Conservation (phyloP, 495 filamentous ascomycete genomes). For the Evansstolkia leycettana region DNA sequence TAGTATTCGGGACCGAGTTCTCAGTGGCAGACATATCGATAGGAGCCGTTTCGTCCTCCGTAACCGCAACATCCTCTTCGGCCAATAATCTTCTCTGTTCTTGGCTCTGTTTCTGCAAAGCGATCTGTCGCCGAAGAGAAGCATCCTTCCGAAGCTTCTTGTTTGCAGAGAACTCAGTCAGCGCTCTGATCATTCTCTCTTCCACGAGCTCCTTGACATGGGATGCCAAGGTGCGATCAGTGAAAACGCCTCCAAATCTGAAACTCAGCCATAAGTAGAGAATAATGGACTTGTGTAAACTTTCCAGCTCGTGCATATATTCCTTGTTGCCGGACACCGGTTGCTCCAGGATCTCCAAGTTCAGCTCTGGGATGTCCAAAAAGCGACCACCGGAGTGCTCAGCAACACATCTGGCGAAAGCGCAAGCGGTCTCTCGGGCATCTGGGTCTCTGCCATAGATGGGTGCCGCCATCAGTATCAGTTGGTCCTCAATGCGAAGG, state of each 20-base stretch:
- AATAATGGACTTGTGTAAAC: slow-evolving; percentile 67
- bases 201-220: slow-evolving; percentile 75
- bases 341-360: slow-evolving; percentile 56
- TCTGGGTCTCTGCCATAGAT: slow-evolving; percentile 14
- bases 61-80: slow-evolving; percentile 7
- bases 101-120: slow-evolving; percentile 25
- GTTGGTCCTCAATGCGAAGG: slow-evolving; percentile 57
- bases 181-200: slow-evolving; percentile 54
- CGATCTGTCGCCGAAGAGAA: slow-evolving; percentile 29
- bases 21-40: slow-evolving; percentile 6
- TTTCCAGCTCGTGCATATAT: slow-evolving; percentile 56
- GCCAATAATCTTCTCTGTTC: slow-evolving; percentile 15
- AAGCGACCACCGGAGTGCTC: slow-evolving; percentile 48
- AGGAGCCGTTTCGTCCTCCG: slow-evolving; percentile 6
- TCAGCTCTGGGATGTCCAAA: slow-evolving; percentile 48
- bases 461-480: slow-evolving; percentile 65
- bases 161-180: slow-evolving; percentile 44
- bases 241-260: slow-evolving; percentile 65
- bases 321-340: slow-evolving; percentile 27
- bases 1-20: slow-evolving; percentile 1
- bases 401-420: slow-evolving; percentile 57
- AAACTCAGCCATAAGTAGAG: slow-evolving; percentile 80
- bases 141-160: slow-evolving; percentile 31
- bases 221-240: slow-evolving; percentile 59
- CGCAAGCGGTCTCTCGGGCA: slow-evolving; percentile 30